Percentiles rank a stretch among this genome's conserved stretches.
These are phyloP conservation scores for Beauveria rudraprayagi DNA, from an alignment of 2,329 filamentous ascomycete species.

Conservation along the genomic window DNA sequence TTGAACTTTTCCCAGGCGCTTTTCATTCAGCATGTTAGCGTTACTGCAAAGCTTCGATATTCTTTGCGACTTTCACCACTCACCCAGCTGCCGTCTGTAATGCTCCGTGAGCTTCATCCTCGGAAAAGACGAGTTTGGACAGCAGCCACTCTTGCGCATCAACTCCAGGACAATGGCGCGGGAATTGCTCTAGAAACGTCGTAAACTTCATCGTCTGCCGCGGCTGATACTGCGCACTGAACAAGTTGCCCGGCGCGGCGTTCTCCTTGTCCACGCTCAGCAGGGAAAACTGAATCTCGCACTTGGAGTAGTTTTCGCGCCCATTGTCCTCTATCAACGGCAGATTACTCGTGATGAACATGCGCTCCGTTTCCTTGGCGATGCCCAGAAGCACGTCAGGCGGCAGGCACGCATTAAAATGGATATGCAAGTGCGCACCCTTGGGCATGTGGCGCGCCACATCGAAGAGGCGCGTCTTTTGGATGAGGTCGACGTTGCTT, in stretches of 20 bases:
- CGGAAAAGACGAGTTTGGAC: slow-evolving; percentile 53
- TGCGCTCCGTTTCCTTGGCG: slow-evolving; percentile 49
- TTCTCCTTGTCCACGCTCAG: slow-evolving; percentile 22
- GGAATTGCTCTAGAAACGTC: slow-evolving; percentile 32
- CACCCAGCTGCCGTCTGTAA: slow-evolving; percentile 47
- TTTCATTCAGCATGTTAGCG: slow-evolving; percentile 18
- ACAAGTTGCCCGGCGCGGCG: slow-evolving; percentile 37
- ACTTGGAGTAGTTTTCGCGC: slow-evolving; percentile 37
- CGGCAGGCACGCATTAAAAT: slow-evolving; percentile 67
- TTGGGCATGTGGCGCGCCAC: slow-evolving; percentile 58
- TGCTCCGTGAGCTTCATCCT: slow-evolving; percentile 49
- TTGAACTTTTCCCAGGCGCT: slow-evolving; percentile 59
- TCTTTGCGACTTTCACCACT: slow-evolving; percentile 16
- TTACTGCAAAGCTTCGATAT: not conserved
- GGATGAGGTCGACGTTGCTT: slow-evolving; percentile 45
- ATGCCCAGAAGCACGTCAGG: slow-evolving; percentile 50
- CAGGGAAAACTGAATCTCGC: slow-evolving; percentile 57
- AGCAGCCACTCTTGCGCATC: slow-evolving; percentile 46
- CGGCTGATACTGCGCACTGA: slow-evolving; percentile 38
- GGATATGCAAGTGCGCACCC: slow-evolving; percentile 64
- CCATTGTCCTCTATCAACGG: slow-evolving; percentile 35
- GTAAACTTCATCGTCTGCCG: slow-evolving; percentile 36
- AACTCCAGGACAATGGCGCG: slow-evolving; percentile 17
- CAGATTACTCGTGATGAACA: slow-evolving; percentile 58
- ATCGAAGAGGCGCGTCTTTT: slow-evolving; percentile 47